Evolutionary conservation across 257 asterid species (phyloP).

Genomic region (Knoxia roxburghii): DNA sequence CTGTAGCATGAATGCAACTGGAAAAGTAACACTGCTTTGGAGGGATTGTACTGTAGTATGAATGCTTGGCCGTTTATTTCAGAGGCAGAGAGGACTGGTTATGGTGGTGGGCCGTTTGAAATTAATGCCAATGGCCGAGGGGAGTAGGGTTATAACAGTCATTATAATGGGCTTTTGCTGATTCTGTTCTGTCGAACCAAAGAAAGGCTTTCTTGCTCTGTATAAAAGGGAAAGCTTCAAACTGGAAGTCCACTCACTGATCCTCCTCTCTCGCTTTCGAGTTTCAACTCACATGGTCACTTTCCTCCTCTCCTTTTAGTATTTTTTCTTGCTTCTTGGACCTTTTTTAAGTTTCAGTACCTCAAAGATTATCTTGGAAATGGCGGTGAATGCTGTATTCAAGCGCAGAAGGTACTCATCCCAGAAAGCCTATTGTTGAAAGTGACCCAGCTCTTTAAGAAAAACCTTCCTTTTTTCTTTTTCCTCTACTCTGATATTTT

Average conservation of each 20-base stretch:
- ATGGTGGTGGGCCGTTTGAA: neutral
- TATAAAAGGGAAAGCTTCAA: slow-evolving; percentile 23
- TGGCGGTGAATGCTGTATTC: slow-evolving; percentile 42
- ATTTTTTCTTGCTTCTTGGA: neutral
- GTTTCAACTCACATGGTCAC: slow-evolving; percentile 1
- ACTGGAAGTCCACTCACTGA: slow-evolving; percentile 2
- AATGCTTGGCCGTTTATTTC: neutral
- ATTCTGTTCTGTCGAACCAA: neutral
- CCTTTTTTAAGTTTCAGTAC: neutral
- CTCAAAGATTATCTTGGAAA: slow-evolving; percentile 16
- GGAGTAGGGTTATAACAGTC: neutral
- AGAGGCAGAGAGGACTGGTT: neutral
- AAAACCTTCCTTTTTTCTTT: too few species aligned
- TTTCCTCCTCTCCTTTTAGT: slow-evolving; percentile 5
- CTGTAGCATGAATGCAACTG: too few species aligned
- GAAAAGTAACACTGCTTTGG: too few species aligned
- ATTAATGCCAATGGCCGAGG: neutral
- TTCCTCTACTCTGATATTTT: neutral
- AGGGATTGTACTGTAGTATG: too few species aligned
- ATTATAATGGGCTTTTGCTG: neutral
- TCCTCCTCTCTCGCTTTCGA: neutral
- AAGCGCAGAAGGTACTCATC: slow-evolving; percentile 68
- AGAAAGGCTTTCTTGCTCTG: slow-evolving; percentile 1
- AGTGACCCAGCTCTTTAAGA: neutral
- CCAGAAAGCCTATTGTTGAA: slow-evolving; percentile 54